Conservation (phyloP, 306 rosid genomes). For the Acmispon strigosus region DNA sequence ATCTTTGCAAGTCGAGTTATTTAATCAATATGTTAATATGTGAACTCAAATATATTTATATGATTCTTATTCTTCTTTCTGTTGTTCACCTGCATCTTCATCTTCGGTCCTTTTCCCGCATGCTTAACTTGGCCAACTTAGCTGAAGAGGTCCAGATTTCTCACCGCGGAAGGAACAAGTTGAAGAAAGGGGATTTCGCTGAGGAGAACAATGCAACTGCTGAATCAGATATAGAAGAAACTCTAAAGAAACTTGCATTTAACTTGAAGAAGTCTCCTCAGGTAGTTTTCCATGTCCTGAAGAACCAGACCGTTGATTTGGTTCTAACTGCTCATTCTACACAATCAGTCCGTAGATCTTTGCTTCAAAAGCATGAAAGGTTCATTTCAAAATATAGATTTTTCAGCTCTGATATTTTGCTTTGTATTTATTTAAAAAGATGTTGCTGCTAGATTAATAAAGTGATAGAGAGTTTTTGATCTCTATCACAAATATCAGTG, state of each 20-base stretch:
- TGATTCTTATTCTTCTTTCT: too few relatives aligned
- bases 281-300: constrained; percentile 90
- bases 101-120: constrained; percentile 85
- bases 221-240: constrained; percentile 95
- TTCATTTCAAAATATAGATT: constrained; percentile 22
- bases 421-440: neutral
- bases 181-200: constrained; percentile 78
- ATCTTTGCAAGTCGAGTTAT: too few relatives aligned
- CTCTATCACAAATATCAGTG: too few relatives aligned
- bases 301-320: constrained; percentile 95
- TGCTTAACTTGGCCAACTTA: constrained; percentile 99
- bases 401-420: neutral
- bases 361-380: constrained; percentile 99
- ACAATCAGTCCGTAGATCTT: constrained; percentile 91
- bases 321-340: constrained; percentile 99
- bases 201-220: constrained; percentile 92
- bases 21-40: too few relatives aligned
- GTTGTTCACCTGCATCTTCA: too few relatives aligned
- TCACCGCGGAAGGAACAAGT: constrained; percentile 74
- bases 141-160: constrained; percentile 99
- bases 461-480: too few relatives aligned
- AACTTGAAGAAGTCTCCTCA: constrained; percentile 74
- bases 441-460: neutral
- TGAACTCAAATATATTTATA: too few relatives aligned
- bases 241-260: constrained; percentile 84